Evolutionary conservation across 805 yeast species (phyloP), one percentile per base, ranked within the genome.

Genomic region (Monosporozyma yasuniensis): DNA sequence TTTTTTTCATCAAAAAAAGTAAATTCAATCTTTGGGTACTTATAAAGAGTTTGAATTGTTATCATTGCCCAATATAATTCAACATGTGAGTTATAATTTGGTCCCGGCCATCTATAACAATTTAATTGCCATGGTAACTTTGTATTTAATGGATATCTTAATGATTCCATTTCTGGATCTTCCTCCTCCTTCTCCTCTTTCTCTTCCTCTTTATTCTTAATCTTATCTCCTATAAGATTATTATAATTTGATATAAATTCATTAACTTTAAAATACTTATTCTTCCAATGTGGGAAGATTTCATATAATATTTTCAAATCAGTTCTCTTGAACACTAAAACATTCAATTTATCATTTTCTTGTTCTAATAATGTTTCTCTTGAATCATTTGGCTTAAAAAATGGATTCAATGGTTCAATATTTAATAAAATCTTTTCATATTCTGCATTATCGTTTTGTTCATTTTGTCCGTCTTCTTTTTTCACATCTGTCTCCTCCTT

Each of bases 221-320:
- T 4, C 8, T 25, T 25, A 25, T 25, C 27, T 8, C 27, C 27
- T 25, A 25, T 5, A 5, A 25, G 4, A 25, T 25, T 25, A 25
- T 16, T 18, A 21, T 3, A 19, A 18, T 30, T 18, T 11, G n/a
- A 3, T 4, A 19, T 18, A 14, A 44, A 12, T 28, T 44, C 39
- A 11, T 21, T 19, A 3, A 37, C 18, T 19, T 30, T 32, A 32
- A 44, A 19, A 18, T 16, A 32, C 12, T 28, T 28, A 4, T 41
- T 18, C 32, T 41, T 39, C 49, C 49, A 47, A 32, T 19, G 19
- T 2, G 49, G 49, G 35, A 47, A 47, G 9, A 47, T 30, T 12
- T 32, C 18, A 4, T 32, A 11, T 14, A 47, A 19, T 7, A 23
- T 41, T 4, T 47, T 30, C 7, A 41, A n/a, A 42, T 47, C 49